Evolutionary conservation across 768 basidiomycete genomes (phyloP), one percentile per base, ranked within the genome.

Genomic region (Leucocoprinus sp.): DNA sequence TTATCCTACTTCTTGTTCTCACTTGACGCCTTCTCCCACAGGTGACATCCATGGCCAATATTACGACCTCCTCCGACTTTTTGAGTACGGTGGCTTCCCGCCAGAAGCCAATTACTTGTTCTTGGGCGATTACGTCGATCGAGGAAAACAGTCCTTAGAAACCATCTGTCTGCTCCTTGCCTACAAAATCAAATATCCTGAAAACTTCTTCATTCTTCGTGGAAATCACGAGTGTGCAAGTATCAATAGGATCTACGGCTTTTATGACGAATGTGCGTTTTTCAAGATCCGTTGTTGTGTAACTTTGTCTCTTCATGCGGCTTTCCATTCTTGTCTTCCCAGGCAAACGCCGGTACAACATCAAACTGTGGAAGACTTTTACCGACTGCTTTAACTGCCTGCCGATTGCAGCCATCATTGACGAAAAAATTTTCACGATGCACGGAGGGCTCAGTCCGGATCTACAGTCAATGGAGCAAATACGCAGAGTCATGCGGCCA

Each of bases 131-230:
- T 99, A 99, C 61, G 95, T 99, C 60, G 95, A 99, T 71, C 84
- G 95, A 64, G 95, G 95, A 57, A 99, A 99, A 68, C 95, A 99
- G 66, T 92, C 88, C 37, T 78, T 99, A 58, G 95, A 99, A 71
- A 99, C 95, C n/a, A 99, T 99, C 64, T 97, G 95, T 64, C 82
- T 99, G 37, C 76, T 99, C 49, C 82, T 99, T 55, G 93, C 95
- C 37, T 99, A 99, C 86, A 99, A 99, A 79, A 95, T 95, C 76
- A 99, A 98, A 77, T 99, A 97, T 74, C 95, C 95, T 42, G 95
- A 99, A 80, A 99, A 99, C 75, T 99, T 99, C 73, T 99, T 99
- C 74, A 93, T 99, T 64, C 78, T 99, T 52, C 75, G 95, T 58
- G 95, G 95, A 56, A 99, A 99, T 70, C 95, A 99, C 67, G 95